Percentiles rank a stretch among this genome's conserved stretches.
Evolutionary conservation across 306 rosid genomes (phyloP).

Genomic region (Ochetophila trinervis): DNA sequence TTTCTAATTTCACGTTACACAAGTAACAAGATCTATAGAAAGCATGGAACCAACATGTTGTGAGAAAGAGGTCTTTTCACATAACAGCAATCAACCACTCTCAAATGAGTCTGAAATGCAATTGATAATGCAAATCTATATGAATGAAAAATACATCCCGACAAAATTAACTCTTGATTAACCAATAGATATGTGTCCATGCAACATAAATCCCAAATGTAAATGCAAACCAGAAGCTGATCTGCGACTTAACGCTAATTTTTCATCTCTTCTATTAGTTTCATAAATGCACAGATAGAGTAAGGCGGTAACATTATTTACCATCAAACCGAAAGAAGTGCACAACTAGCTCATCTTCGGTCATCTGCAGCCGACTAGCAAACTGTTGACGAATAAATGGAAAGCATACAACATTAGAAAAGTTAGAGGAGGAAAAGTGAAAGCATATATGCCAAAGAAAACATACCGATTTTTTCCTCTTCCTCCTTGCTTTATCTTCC

Average conservation of each 20-base stretch:
- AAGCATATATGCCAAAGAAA: slow-evolving; percentile 15
- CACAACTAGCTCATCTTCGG: slow-evolving; percentile 71
- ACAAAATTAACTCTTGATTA: too few species aligned
- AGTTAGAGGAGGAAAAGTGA: background rate
- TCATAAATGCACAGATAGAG: slow-evolving; percentile 3
- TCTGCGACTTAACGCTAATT: background rate
- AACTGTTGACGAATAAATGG: slow-evolving; percentile 42
- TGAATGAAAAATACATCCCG: too few species aligned
- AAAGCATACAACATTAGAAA: slow-evolving; percentile 8
- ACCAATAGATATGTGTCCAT: too few species aligned
- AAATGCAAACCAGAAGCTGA: background rate
- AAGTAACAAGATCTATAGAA: too few species aligned
- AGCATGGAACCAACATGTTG: too few species aligned
- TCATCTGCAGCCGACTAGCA: slow-evolving; percentile 77
- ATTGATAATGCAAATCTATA: too few species aligned
- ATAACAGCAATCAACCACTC: too few species aligned
- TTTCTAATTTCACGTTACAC: too few species aligned
- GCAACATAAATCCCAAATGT: background rate
- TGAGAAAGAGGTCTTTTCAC: too few species aligned
- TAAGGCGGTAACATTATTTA: slow-evolving; percentile 32
- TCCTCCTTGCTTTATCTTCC: slow-evolving; percentile 55
- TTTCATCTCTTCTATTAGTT: background rate
- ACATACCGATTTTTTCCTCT: slow-evolving; percentile 64
- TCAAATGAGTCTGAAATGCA: too few species aligned
- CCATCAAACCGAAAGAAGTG: slow-evolving; percentile 90